Percentiles rank a stretch among this genome's conserved stretches.
Conservation (phyloP, 2,329 filamentous ascomycete species). For the Aspergillus clavatus region DNA sequence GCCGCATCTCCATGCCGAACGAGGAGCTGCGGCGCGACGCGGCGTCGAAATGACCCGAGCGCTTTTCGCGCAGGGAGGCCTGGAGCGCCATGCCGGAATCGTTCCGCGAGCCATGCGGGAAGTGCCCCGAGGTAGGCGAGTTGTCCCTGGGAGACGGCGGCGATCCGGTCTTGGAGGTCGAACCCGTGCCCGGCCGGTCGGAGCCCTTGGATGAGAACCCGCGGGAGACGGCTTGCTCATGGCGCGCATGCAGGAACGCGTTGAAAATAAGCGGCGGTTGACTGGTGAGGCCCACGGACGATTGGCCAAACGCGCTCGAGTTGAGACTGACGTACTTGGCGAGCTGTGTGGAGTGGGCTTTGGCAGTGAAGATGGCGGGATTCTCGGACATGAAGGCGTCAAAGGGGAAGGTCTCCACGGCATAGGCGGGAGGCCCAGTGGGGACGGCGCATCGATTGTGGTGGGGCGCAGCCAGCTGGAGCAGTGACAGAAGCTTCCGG, state of each 20-base stretch:
- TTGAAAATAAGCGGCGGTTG: constrained; percentile 74
- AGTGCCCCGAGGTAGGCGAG: constrained; percentile 73
- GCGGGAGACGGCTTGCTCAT: constrained; percentile 51
- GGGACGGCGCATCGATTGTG: constrained; percentile 80
- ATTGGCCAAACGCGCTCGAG: constrained; percentile 74
- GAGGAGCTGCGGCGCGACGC: constrained; percentile 85
- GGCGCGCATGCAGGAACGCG: constrained; percentile 74
- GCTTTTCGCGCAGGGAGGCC: constrained; percentile 83
- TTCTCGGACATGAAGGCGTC: constrained; percentile 88
- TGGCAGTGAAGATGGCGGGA: constrained; percentile 69
- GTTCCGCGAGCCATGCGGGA: constrained; percentile 79
- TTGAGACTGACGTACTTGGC: constrained; percentile 85
- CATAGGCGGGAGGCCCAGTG: constrained; percentile 86
- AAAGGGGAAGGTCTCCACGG: constrained; percentile 85
- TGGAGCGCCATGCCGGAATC: constrained; percentile 88
- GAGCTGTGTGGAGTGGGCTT: constrained; percentile 65
- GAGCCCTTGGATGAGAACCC: constrained; percentile 38
- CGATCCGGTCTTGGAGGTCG: constrained; percentile 48
- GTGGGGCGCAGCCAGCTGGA: constrained; percentile 87
- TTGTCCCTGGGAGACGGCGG: constrained; percentile 54
- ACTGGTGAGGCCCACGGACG: constrained; percentile 51
- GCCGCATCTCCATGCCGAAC: constrained; percentile 71
- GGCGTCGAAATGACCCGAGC: constrained; percentile 86
- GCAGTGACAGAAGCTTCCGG: constrained; percentile 78
- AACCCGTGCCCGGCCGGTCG: constrained; percentile 74